These are phyloP conservation scores for Peronospora farinosa DNA, from an alignment of 352 stramenopile species.

Conservation along the genomic window DNA sequence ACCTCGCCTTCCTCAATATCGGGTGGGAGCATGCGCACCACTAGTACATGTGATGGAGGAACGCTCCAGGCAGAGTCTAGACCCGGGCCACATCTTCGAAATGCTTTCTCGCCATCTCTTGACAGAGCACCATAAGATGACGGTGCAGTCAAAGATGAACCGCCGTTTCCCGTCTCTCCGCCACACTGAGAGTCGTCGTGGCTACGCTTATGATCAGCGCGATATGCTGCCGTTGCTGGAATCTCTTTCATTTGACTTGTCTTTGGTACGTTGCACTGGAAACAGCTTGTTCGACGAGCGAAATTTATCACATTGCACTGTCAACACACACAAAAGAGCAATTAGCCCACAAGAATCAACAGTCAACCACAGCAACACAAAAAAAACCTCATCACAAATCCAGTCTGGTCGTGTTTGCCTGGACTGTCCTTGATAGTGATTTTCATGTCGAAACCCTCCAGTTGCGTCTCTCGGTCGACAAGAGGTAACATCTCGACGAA, in stretches of 20 bases:
- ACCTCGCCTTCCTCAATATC: constrained; percentile 77
- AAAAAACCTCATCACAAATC: constrained; percentile 57
- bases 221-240: constrained; percentile 15
- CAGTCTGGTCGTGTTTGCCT: constrained; percentile 48
- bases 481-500: constrained; percentile 16
- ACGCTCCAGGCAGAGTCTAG: constrained; percentile 7
- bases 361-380: neutral
- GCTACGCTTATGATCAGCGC: constrained; percentile 4
- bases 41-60: constrained; percentile 52
- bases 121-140: neutral
- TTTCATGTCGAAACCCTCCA: constrained; percentile 12
- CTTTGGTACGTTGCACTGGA: constrained; percentile 59
- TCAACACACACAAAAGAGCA: neutral
- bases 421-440: constrained; percentile 13
- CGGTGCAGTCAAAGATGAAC: neutral
- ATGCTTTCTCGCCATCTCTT: constrained; percentile 6
- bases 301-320: constrained; percentile 80
- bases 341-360: neutral
- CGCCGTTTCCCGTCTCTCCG: neutral
- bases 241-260: constrained; percentile 34
- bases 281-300: constrained; percentile 48
- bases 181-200: constrained; percentile 3
- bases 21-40: constrained; percentile 61
- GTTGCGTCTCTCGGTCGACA: constrained; percentile 8
- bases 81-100: constrained; percentile 6